Conservation (phyloP, 2,329 filamentous ascomycete species). For the Alternaria longipes region DNA sequence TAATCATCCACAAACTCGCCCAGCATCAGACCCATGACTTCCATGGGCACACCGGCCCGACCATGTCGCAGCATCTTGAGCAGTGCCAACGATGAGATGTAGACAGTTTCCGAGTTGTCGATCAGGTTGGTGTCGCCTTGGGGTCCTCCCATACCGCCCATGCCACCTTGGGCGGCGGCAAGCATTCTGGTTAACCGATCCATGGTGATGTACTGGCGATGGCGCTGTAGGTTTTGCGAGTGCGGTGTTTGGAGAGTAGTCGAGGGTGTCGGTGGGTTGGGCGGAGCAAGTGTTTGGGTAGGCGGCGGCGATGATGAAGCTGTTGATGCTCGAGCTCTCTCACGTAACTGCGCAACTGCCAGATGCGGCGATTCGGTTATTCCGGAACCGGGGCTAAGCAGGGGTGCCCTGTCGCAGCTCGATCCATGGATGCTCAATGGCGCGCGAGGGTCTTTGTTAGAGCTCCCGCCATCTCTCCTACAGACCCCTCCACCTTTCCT, state of each 20-base stretch:
- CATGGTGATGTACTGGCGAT: constrained; percentile 63
- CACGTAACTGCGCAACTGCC: constrained; percentile 24
- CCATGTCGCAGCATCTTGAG: constrained; percentile 99
- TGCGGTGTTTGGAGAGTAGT: not conserved
- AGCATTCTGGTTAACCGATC: constrained; percentile 92
- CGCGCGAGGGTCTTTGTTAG: constrained; percentile 19
- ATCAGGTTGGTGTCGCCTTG: constrained; percentile 83
- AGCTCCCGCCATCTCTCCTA: constrained; percentile 21
- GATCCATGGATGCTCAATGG: constrained; percentile 12
- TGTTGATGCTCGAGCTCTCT: constrained; percentile 22
- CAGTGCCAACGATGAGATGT: constrained; percentile 96
- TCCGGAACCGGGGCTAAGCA: constrained; percentile 21
- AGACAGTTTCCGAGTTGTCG: constrained; percentile 99
- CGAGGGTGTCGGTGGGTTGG: not conserved
- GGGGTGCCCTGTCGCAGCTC: constrained; percentile 21
- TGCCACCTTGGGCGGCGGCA: constrained; percentile 70
- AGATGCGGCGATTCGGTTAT: constrained; percentile 19
- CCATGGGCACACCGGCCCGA: constrained; percentile 97
- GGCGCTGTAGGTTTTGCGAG: not conserved
- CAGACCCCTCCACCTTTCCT: constrained; percentile 12
- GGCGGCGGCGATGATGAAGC: constrained; percentile 21
- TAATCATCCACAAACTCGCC: constrained; percentile 99
- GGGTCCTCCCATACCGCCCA: constrained; percentile 70
- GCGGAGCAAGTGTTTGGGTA: constrained; percentile 7
- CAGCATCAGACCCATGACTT: constrained; percentile 99